Base-by-base conservation (phyloP, 2,329 filamentous ascomycete genomes). In the Penicillium sp. region DNA sequence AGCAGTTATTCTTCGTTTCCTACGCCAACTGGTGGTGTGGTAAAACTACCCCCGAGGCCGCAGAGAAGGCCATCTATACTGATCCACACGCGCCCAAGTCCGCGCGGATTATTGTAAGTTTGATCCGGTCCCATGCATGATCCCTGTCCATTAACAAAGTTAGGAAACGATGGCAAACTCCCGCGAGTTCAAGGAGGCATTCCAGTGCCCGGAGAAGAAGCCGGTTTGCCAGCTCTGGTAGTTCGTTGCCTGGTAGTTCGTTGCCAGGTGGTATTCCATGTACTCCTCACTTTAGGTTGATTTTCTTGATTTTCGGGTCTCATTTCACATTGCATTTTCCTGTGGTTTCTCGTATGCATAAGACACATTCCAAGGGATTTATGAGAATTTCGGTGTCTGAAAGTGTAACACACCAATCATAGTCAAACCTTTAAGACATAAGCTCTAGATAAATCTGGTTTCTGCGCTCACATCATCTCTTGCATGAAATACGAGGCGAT, bases 171-270 rank as follows among this genome's bases (percentile, higher is more conserved):
- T 88, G 76, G 81, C 83, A 0, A 91, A 91, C 66, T 89, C 86
- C 29, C 79, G 81, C 27, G 86, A 85, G 19, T 92, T 91, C 68
- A 82, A 80, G 57, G 83, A 89, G 70, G 85, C 84, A 10, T 91
- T 91, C 71, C 77, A 83, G 47, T 92, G 88, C 68, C 80, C 83
- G 16, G 77, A 76, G 3, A 88, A 86, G 75, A 81, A 89, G 69
- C 88, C 88, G 0, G 83, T 81, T 31, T 91, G 88, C 70, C 84
- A 90, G 73, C 74, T 91, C 56, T 91, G 88, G 88, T 91, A 81
- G 65, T 8, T 25, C 37, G 25, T 42, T 21, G n/a, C 37, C 37
- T 27, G 26, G 26, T 91, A 81, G 65, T 7, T 25, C 39, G 25
- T 43, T 21, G n/a, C 37, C 39, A 10, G 39, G 39, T 13, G 19